Base-by-base conservation (phyloP, 306 rosid genomes). In the Aeschynomene evenia region DNA sequence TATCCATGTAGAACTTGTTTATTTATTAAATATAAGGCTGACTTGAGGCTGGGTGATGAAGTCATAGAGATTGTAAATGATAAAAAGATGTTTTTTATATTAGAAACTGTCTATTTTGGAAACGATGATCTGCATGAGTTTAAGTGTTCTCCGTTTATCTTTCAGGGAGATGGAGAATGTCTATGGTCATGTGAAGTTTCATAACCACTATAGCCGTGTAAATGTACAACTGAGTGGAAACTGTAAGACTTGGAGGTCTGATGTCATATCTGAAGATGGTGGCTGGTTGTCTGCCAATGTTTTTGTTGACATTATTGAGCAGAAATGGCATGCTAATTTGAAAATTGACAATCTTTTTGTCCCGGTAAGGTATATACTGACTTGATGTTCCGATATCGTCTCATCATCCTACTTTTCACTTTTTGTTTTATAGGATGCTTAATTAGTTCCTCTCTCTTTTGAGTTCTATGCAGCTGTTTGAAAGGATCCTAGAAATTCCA, bases 281-380 rank as follows among this genome's bases (percentile, higher is more conserved):
- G 96, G 97, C 78, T 87, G 97, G 94, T 76, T 94, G 87, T 90
- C 95, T 63, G 85, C 85, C 7, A 83, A 88, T 85, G 89, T 90
- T 81, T 94, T 87, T 84, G 90, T 85, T 67, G 95, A 94, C 74
- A 82, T 20, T 77, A 31, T 83, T 66, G 90, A 90, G 83, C 90
- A 85, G 75, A 85, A 86, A 79, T 94, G 98, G 97, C 98, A 90
- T 74, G 82, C 94, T 51, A 88, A 94, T 79, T 71, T 94, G 43
- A 90, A 90, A 85, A 53, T 85, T 70, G 90, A 71, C 37, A 83
- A 88, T 84, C 61, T 94, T 43, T 90, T 82, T 87, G 96, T 81
- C 73, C 91, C 96, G 96, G 98, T 94, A 84, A 85, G 82, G 76
- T 85, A 65, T 75, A 68, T 65, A 70, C 45, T 76, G 31, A 53